Evolutionary conservation across 2,329 filamentous ascomycete species (phyloP), one percentile per base, ranked within the genome.

Genomic region (Bipolaris zeicola): DNA sequence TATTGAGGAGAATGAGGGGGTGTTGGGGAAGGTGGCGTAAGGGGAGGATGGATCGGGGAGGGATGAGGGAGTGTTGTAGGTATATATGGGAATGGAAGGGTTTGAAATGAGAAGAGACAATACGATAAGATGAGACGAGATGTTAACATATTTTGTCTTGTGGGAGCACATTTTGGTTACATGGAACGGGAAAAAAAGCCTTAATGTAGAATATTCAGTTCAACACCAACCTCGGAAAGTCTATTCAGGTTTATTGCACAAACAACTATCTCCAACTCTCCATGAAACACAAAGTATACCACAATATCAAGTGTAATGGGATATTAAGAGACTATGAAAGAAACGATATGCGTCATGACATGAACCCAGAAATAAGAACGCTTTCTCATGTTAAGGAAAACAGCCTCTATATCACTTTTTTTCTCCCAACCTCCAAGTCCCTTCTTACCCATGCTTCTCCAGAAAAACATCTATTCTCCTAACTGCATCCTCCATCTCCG

Each of bases 1-100:
- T 75, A 80, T 96, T 56, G 89, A 95, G 76, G 88, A 87, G 81
- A 87, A 82, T 37, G 88, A 93, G 79, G 88, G 87, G 8, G 55
- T 46, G 0, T 22, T 54, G 20, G 50, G 45, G 6, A 33, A 14
- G 26, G 11, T 16, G 1, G 48, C 66, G 60, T 43, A 58, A 56
- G 11, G 49, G 3, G 56, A 11, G 49, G 18, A 6, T 20, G 20
- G 39, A 26, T 1, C 0, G 11, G 38, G 38, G 18, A 42, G 26
- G 10, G 26, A 28, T 10, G 26, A 28, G 26, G 8, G 26, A 3
- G 7, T 7, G 26, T 10, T 28, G 8, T 6, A 28, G 8, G 7
- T 31, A 31, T 13, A 4, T 31, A 31, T 13, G 10, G 10, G 10
- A 31, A 31, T 31, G 28, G 26, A 3, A 11, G 28, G 5, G 10